Percentiles rank a stretch among this genome's conserved stretches.
Evolutionary conservation across 1,284 basidiomycete genomes (phyloP).

Genomic region (Tilletia caries): DNA sequence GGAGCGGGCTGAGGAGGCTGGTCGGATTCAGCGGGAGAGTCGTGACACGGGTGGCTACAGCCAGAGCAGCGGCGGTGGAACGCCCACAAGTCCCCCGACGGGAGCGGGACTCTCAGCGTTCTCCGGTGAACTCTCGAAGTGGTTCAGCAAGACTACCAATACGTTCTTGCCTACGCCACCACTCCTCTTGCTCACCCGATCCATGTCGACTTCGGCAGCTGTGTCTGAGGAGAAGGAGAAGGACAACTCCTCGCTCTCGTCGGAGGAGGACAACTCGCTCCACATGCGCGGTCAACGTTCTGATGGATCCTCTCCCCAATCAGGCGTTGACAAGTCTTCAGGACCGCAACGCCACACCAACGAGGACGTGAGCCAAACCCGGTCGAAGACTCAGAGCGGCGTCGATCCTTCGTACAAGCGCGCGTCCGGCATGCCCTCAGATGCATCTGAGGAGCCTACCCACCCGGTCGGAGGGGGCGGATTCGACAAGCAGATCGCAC

Average conservation of each 20-base stretch:
- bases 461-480: background rate
- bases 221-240: background rate
- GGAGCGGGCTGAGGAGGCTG: background rate
- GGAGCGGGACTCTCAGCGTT: too few species aligned
- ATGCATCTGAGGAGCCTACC: background rate
- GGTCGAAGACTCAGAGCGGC: background rate
- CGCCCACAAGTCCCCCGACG: too few species aligned
- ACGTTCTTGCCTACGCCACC: background rate
- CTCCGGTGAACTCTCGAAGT: too few species aligned
- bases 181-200: background rate
- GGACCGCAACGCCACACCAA: background rate
- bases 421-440: background rate
- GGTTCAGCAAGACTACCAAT: background rate
- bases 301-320: conserved; percentile 1
- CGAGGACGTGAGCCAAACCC: background rate
- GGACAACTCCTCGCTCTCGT: background rate
- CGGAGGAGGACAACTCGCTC: background rate
- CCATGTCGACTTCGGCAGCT: background rate
- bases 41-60: background rate
- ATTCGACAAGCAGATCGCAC: background rate
- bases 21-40: background rate
- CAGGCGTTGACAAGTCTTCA: background rate
- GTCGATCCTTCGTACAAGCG: conserved; percentile 1
- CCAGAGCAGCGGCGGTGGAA: background rate
- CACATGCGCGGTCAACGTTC: background rate